phyloP scores from a whole-genome alignment of 495 filamentous ascomycete species.

The Evansstolkia leycettana region DNA sequence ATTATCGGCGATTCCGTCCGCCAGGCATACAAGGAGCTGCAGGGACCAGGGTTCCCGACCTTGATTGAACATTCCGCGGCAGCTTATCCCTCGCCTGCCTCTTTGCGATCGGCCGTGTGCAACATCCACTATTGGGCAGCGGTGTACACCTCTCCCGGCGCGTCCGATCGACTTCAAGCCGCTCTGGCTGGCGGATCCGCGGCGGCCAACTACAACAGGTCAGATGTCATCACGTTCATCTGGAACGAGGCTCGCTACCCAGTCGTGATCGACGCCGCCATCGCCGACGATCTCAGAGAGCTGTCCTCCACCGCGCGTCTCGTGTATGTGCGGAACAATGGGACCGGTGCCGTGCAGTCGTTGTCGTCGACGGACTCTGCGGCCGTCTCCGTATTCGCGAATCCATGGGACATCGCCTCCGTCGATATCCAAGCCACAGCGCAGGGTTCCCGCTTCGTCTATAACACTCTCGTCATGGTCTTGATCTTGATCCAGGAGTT shows the following conservation, averaged over 20 bases:
- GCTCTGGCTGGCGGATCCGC: constrained; percentile 21
- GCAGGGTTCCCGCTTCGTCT: constrained; percentile 37
- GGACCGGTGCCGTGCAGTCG: constrained; percentile 13
- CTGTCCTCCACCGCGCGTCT: constrained; percentile 23
- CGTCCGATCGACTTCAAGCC: constrained; percentile 21
- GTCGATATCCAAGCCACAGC: constrained; percentile 32
- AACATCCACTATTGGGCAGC: constrained; percentile 35
- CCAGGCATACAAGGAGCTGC: constrained; percentile 26
- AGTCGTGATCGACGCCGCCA: constrained; percentile 23
- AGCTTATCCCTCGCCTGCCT: constrained; percentile 12
- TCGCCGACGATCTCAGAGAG: constrained; percentile 14
- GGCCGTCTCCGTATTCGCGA: constrained; percentile 21
- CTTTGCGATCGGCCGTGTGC: constrained; percentile 25
- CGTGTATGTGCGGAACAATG: constrained; percentile 20
- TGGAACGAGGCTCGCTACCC: constrained; percentile 43
- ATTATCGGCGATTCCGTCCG: constrained; percentile 29
- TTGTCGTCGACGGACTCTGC: constrained; percentile 16
- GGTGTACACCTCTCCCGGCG: constrained; percentile 23
- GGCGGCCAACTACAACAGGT: constrained; percentile 30
- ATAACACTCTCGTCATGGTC: constrained; percentile 40
- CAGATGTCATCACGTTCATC: constrained; percentile 27
- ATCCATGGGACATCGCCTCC: constrained; percentile 27
- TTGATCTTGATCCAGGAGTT: constrained; percentile 40
- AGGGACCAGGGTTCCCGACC: constrained; percentile 25
- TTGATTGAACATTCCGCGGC: constrained; percentile 18